These are phyloP conservation scores for Aspergillus egyptiacus DNA, from an alignment of 495 filamentous ascomycete genomes.

Conservation along the genomic window DNA sequence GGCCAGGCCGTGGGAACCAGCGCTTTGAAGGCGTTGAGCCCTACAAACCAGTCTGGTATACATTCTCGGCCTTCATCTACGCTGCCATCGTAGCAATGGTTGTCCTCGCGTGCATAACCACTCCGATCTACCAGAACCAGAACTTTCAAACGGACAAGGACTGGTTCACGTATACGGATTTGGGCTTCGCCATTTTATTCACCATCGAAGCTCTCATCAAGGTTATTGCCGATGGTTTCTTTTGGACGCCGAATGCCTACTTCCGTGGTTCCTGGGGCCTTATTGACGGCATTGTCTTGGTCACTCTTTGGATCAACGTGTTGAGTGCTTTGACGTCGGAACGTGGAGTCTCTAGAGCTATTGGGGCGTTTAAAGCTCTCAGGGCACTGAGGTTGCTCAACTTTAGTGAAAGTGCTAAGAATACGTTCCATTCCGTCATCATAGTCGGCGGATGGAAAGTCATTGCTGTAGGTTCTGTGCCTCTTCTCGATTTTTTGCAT, in stretches of 20 bases:
- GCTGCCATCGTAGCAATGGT: constrained; percentile 96
- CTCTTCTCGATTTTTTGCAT: neutral
- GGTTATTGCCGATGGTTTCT: constrained; percentile 91
- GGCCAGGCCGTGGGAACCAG: constrained; percentile 79
- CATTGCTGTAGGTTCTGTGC: constrained; percentile 45
- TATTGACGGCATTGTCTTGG: constrained; percentile 86
- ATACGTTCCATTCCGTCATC: constrained; percentile 95
- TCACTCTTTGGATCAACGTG: constrained; percentile 96
- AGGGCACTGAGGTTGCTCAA: constrained; percentile 87
- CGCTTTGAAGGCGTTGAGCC: constrained; percentile 82
- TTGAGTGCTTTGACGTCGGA: constrained; percentile 69
- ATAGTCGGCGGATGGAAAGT: constrained; percentile 91
- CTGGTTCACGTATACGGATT: constrained; percentile 92
- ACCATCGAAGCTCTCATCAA: constrained; percentile 86
- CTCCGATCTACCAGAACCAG: constrained; percentile 83
- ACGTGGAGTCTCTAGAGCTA: constrained; percentile 75
- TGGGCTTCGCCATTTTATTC: constrained; percentile 85
- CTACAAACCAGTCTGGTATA: constrained; percentile 82
- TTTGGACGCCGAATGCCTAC: constrained; percentile 96
- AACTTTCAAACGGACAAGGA: constrained; percentile 73
- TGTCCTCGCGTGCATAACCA: constrained; percentile 87
- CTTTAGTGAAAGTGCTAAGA: constrained; percentile 89
- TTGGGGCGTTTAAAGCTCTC: constrained; percentile 98
- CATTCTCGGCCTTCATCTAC: constrained; percentile 91
- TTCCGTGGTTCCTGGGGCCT: constrained; percentile 95